phyloP scores from a whole-genome alignment of 1,139 yeast species.

The Maudiozyma humilis region DNA sequence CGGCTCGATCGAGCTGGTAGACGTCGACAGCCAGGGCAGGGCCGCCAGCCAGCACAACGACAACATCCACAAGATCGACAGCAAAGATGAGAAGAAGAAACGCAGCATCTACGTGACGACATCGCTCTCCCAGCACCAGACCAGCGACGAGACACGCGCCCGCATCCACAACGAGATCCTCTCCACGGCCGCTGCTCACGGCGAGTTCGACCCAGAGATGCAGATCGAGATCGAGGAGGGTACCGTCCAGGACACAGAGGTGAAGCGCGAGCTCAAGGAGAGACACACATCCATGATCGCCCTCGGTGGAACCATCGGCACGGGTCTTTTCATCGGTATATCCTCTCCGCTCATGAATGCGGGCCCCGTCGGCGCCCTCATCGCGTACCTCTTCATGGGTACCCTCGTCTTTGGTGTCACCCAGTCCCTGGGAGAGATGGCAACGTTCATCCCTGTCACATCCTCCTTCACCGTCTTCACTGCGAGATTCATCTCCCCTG shows the following conservation, averaged over 20 bases:
- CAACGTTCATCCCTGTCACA: conserved; percentile 59
- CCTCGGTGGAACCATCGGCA: conserved; percentile 61
- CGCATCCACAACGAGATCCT: conserved; percentile 1
- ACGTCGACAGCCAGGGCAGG: not conserved
- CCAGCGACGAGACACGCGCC: conserved; percentile 2
- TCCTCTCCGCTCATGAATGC: conserved; percentile 47
- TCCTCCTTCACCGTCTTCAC: conserved; percentile 55
- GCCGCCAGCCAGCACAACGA: not conserved
- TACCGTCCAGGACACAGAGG: conserved; percentile 31
- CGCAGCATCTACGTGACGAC: conserved; percentile 2
- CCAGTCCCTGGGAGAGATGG: conserved; percentile 70
- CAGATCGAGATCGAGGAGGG: conserved; percentile 20
- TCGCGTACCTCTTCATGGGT: conserved; percentile 60
- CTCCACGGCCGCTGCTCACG: not conserved
- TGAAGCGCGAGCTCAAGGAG: conserved; percentile 44
- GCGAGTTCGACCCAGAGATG: conserved; percentile 4
- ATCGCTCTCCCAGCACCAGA: conserved; percentile 3
- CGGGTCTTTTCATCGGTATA: conserved; percentile 54
- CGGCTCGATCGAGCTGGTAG: not conserved
- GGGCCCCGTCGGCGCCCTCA: conserved; percentile 67
- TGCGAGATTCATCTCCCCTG: conserved; percentile 48
- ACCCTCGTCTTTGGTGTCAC: conserved; percentile 56
- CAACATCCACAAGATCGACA: not conserved
- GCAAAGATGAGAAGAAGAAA: conserved; percentile 2
- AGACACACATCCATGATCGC: conserved; percentile 62